These are phyloP conservation scores for Dysphania ambrosioides DNA, from an alignment of 148 eudicot species.

Conservation along the genomic window DNA sequence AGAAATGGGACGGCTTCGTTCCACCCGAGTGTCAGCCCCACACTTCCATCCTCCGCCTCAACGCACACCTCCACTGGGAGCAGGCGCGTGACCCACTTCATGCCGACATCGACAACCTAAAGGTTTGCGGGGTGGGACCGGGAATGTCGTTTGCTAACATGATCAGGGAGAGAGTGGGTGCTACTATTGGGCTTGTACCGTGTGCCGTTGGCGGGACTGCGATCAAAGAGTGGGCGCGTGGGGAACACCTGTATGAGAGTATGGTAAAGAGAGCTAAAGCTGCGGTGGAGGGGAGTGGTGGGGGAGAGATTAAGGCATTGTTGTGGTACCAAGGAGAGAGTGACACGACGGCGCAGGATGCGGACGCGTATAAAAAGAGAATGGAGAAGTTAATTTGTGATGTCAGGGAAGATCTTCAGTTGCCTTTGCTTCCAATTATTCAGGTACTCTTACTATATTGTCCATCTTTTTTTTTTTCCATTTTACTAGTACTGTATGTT, in stretches of 20 bases:
- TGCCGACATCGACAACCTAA: constrained; percentile 60
- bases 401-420: constrained; percentile 54
- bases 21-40: constrained; percentile 57
- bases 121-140: constrained; percentile 79
- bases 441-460: constrained; percentile 40
- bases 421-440: constrained; percentile 69
- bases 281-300: constrained; percentile 29
- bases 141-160: constrained; percentile 78
- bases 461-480: not conserved
- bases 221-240: constrained; percentile 75
- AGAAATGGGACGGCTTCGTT: constrained; percentile 60
- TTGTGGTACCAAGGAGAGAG: constrained; percentile 94
- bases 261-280: constrained; percentile 59
- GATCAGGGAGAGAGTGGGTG: constrained; percentile 38
- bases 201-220: constrained; percentile 86
- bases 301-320: constrained; percentile 61
- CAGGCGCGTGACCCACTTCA: constrained; percentile 68
- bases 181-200: constrained; percentile 53
- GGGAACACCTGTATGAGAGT: constrained; percentile 50
- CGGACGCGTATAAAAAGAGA: constrained; percentile 40
- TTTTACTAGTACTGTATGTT: not conserved
- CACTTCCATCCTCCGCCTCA: constrained; percentile 56
- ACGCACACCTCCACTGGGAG: constrained; percentile 55
- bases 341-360: constrained; percentile 47
- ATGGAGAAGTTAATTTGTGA: constrained; percentile 54